Percentiles rank a stretch among this genome's conserved stretches.
Conservation (phyloP, 2,329 filamentous ascomycete genomes). For the Penicillium sp. region DNA sequence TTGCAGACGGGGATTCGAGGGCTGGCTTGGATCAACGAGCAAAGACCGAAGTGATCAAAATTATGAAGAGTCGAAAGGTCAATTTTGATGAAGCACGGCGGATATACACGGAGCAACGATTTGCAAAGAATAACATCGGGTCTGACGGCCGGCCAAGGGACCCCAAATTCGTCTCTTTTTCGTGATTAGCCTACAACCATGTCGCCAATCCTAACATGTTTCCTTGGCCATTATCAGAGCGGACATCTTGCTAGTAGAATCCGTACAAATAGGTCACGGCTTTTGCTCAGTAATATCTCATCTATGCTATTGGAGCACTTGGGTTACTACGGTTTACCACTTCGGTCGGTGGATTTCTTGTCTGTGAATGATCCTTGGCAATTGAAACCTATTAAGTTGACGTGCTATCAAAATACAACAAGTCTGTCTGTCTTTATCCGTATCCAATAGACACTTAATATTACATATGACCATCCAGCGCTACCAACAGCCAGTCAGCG, state of each 20-base stretch:
- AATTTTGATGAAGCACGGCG: conserved; percentile 88
- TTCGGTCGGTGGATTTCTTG: neutral
- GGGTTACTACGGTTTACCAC: neutral
- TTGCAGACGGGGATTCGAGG: conserved; percentile 74
- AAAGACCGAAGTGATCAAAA: conserved; percentile 78
- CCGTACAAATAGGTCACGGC: neutral
- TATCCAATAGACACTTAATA: neutral
- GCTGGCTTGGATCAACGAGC: conserved; percentile 76
- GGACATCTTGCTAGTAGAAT: neutral
- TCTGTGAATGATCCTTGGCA: neutral
- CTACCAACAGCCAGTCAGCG: neutral
- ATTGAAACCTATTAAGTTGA: neutral
- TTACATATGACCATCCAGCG: neutral
- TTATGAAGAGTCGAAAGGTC: conserved; percentile 84
- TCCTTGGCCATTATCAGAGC: neutral
- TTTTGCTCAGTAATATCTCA: neutral
- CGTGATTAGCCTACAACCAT: conserved; percentile 44
- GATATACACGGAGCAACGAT: conserved; percentile 80
- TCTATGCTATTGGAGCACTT: neutral
- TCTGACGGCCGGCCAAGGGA: conserved; percentile 84
- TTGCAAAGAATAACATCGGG: conserved; percentile 84
- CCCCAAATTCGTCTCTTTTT: conserved; percentile 95
- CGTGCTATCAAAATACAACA: neutral
- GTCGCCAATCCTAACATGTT: neutral
- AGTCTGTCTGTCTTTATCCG: neutral